Evolutionary conservation across 768 basidiomycete species (phyloP).

Genomic region (Russula sp.): DNA sequence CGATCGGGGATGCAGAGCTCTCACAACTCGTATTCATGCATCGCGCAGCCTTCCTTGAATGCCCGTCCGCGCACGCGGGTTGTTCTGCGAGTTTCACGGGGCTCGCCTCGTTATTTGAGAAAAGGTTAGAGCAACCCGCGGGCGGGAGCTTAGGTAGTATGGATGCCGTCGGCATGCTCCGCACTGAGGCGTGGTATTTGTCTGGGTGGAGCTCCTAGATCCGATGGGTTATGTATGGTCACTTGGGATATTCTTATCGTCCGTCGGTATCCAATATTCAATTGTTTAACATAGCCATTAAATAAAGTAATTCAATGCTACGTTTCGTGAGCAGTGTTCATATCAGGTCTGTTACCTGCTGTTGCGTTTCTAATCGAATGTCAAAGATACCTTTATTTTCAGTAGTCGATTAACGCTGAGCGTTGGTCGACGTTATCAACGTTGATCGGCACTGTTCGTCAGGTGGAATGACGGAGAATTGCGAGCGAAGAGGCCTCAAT

Average conservation of each 20-base stretch:
- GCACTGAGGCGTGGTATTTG: constrained; percentile 24
- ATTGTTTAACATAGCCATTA: constrained; percentile 14
- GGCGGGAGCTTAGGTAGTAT: constrained; percentile 14
- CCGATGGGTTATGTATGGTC: neutral
- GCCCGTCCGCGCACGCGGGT: constrained; percentile 20
- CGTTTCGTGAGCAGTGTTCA: too few species aligned
- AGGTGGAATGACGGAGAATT: too few species aligned
- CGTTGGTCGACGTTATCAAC: too few species aligned
- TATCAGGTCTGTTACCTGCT: too few species aligned
- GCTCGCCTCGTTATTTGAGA: constrained; percentile 20
- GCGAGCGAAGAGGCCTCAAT: too few species aligned
- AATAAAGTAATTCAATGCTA: neutral
- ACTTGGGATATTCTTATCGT: constrained; percentile 13
- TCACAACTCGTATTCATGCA: constrained; percentile 23
- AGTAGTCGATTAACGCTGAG: too few species aligned
- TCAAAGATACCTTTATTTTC: too few species aligned
- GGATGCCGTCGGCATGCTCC: constrained; percentile 20
- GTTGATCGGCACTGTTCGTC: too few species aligned
- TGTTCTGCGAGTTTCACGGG: constrained; percentile 20
- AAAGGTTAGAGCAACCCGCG: neutral
- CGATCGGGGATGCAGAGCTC: constrained; percentile 17
- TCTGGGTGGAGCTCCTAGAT: constrained; percentile 17
- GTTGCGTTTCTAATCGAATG: too few species aligned
- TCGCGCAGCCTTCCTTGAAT: constrained; percentile 23
- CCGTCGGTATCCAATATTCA: neutral